Base-by-base conservation (phyloP, 805 yeast genomes). In the Myxozyma vanderwaltii region DNA sequence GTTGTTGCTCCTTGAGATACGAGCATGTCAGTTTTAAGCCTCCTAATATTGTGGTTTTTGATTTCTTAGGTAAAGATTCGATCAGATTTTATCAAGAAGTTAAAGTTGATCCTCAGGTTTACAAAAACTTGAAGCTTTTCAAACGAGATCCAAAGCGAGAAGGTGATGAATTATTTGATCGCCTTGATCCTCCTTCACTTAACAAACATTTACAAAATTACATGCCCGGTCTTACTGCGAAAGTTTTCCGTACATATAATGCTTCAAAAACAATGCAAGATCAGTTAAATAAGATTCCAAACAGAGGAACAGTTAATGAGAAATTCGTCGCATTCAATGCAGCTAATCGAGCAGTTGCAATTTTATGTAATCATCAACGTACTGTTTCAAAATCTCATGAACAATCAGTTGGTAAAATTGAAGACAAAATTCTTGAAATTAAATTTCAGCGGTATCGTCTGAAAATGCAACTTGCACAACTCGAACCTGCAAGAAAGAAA, bases 181-280 rank as follows among this genome's bases (percentile, higher is more conserved):
- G 97, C 65, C 80, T 92, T 47, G 92, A 87, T 68, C 97, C 97
- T 6, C 75, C 88, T 0, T 76, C 86, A 38, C 79, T 91, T 69
- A 91, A 91, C 77, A 88, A 86, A 72, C 91, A 90, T 71, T 82
- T 91, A 69, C 97, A 91, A 70, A 84, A 81, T 59, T 91, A 91
- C 74, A 86, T 91, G 94, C 84, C 88, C 24, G 98, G 98, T 0
- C 79, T 91, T 64, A 91, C 97, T 0, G 98, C 98, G 3, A 91
- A 91, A 74, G 97, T 91, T 21, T 92, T 91, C 79, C 95, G 98
- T 85, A 91, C 98, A 0, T 91, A 89, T 71, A 91, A 91, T 75
- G 98, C 98, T 0, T 89, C 97, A 1, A 88, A 89, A 72, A 91
- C 97, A 1, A 92, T 91, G 97, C 97, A 91, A 73, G 96, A 91